Evolutionary conservation across 2,329 filamentous ascomycete genomes (phyloP), one percentile per base, ranked within the genome.

Genomic region (Aspergillus pseudonomiae): DNA sequence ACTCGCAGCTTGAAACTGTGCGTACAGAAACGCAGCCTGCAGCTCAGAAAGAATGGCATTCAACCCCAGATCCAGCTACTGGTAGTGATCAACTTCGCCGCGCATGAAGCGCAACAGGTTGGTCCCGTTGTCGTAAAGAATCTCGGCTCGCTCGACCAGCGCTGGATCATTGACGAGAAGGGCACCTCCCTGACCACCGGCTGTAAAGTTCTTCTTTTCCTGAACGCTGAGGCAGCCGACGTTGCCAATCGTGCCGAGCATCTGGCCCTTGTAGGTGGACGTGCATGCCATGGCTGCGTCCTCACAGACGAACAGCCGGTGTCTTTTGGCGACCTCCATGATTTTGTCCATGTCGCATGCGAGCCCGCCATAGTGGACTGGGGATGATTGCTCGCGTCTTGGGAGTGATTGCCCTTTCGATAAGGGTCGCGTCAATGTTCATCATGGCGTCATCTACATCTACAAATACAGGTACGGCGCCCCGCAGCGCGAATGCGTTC

Each of bases 161-260:
- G 12, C 61, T 4, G 48, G 41, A 4, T 64, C 62, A 16, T 69
- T 69, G 19, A 69, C 12, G 12, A 67, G 57, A 11, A 67, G 28
- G 1, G 67, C 65, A 10, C 65, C 65, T 3, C 67, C 65, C 34
- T 64, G 63, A 0, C 67, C 67, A 2, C 61, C 64, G 2, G 63
- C 61, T 2, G 66, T 69, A 32, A 68, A 56, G 48, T 65, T 63
- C 36, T 67, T 68, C 26, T 61, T 65, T 36, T 63, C 67, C 30
- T 69, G 64, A 56, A 69, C 68, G 26, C 63, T 65, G 36, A 69
- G 60, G 26, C 64, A 69, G 6, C 67, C 66, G 2, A 69, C 43
- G 14, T 64, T 50, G 0, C 64, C 67, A 30, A 69, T 69, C 16
- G 60, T 65, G 11, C 67, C 67, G 2, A 68, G 57, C 12, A 59